These are phyloP conservation scores for Lignosus rhinocerotis DNA, from an alignment of 1,284 basidiomycete species.

Conservation along the genomic window DNA sequence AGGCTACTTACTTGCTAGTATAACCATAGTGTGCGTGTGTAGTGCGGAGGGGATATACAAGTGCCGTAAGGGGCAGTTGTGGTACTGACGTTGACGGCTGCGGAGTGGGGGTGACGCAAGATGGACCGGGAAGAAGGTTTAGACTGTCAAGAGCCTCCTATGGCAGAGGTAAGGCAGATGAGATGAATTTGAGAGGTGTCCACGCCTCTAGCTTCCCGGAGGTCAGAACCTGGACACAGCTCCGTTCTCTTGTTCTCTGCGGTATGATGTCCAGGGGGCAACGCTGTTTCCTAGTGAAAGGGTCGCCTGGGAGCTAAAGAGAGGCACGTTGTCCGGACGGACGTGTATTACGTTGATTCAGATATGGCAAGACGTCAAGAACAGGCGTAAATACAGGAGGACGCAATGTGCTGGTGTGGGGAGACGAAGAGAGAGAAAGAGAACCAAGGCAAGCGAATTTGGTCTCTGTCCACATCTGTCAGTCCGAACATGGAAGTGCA, in stretches of 20 bases:
- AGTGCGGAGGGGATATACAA: conserved; percentile 4
- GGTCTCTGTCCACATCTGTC: background rate
- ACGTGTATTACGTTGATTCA: background rate
- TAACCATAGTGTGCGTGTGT: conserved; percentile 13
- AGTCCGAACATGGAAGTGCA: background rate
- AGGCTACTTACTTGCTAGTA: conserved; percentile 17
- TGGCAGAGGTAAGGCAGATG: background rate
- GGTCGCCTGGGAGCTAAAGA: background rate
- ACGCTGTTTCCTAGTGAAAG: background rate
- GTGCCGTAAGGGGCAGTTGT: conserved; percentile 5
- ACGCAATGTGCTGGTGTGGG: background rate
- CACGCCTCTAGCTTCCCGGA: conserved; percentile 1
- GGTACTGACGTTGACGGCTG: background rate
- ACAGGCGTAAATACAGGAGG: background rate
- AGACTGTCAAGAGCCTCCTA: conserved; percentile 1
- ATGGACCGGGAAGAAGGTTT: background rate
- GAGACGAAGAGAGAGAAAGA: background rate
- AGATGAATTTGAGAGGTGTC: background rate
- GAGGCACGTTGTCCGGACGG: conserved; percentile 5
- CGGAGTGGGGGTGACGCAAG: conserved; percentile 3
- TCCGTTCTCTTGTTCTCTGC: background rate
- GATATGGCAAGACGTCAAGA: conserved; percentile 7
- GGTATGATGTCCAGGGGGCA: background rate
- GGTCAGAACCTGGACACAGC: background rate
- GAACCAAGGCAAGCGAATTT: background rate